A percentile compares a stretch with the other conserved stretches of the same genome.
phyloP scores from a whole-genome alignment of 176 grass and related monocot genomes.

The Aegilops speltoides region DNA sequence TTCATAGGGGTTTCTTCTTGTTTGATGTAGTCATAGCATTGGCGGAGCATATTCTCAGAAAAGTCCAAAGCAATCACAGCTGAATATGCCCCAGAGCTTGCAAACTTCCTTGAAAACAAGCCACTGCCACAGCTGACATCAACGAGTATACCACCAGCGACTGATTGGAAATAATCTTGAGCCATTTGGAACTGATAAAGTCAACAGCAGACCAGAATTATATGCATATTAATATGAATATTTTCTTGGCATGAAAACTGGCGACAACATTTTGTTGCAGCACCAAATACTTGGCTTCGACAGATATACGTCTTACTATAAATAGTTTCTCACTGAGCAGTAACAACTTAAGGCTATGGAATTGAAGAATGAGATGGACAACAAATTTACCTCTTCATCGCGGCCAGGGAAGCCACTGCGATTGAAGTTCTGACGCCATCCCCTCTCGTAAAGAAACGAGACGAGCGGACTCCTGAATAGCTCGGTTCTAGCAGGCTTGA shows the following conservation, averaged over 20 bases:
- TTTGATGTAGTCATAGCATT: constrained; percentile 88
- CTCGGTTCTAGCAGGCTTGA: constrained; percentile 89
- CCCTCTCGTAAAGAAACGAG: constrained; percentile 95
- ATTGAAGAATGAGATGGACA: background rate
- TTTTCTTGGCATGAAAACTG: background rate
- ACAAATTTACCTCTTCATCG: constrained; percentile 74
- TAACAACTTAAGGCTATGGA: background rate
- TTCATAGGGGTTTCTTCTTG: constrained; percentile 70
- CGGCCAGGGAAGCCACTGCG: constrained; percentile 89
- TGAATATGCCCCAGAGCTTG: constrained; percentile 82
- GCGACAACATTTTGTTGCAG: background rate
- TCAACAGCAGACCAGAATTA: background rate
- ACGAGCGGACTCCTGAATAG: constrained; percentile 85
- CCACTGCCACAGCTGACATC: constrained; percentile 95
- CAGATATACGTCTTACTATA: background rate
- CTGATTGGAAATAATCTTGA: constrained; percentile 81
- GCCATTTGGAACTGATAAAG: constrained; percentile 89
- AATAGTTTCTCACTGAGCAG: background rate
- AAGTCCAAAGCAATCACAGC: constrained; percentile 87
- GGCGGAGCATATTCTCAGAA: constrained; percentile 97
- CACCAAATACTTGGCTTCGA: background rate
- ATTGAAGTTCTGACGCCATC: constrained; percentile 94
- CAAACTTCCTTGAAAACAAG: constrained; percentile 90
- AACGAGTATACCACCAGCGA: constrained; percentile 66
- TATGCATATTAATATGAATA: background rate